Percentiles rank a stretch among this genome's conserved stretches.
Evolutionary conservation across 2,329 filamentous ascomycete genomes (phyloP).

Genomic region (Colletotrichum plurivorum): DNA sequence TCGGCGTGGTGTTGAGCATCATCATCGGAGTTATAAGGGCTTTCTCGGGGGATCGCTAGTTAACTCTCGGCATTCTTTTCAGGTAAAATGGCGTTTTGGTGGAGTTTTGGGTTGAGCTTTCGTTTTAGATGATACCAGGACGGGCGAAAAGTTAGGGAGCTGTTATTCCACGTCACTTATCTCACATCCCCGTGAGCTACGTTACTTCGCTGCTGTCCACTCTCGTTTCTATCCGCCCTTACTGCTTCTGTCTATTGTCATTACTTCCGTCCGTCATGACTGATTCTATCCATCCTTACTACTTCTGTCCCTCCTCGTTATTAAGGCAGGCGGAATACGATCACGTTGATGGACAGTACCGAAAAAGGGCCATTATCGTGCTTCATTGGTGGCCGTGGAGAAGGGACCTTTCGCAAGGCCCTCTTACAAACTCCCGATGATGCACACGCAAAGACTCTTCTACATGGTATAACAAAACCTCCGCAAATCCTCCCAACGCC

Average conservation of each 20-base stretch:
- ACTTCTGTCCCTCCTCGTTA: too few relatives aligned
- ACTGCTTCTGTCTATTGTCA: too few relatives aligned
- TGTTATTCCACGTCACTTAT: too few relatives aligned
- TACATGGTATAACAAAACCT: conserved; percentile 34
- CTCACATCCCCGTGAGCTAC: too few relatives aligned
- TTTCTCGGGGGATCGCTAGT: conserved; percentile 35
- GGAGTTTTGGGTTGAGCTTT: too few relatives aligned
- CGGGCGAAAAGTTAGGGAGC: background rate
- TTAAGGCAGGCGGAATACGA: background rate
- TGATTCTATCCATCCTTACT: too few relatives aligned
- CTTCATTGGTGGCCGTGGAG: conserved; percentile 41
- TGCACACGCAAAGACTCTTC: conserved; percentile 35
- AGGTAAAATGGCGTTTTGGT: background rate
- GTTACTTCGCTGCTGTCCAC: too few relatives aligned
- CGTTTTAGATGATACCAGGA: conserved; percentile 28
- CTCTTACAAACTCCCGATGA: conserved; percentile 23
- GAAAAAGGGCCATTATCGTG: conserved; percentile 40
- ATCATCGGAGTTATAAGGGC: conserved; percentile 53
- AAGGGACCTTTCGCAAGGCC: background rate
- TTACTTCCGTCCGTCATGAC: too few relatives aligned
- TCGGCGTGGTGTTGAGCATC: conserved; percentile 79
- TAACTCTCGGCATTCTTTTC: background rate
- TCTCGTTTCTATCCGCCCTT: too few relatives aligned
- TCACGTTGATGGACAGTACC: conserved; percentile 23
- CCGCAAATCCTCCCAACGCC: conserved; percentile 31